Percentiles rank a stretch among this genome's conserved stretches.
phyloP scores from a whole-genome alignment of 345 rosid genomes.

The Xanthoceras sorbifolium region DNA sequence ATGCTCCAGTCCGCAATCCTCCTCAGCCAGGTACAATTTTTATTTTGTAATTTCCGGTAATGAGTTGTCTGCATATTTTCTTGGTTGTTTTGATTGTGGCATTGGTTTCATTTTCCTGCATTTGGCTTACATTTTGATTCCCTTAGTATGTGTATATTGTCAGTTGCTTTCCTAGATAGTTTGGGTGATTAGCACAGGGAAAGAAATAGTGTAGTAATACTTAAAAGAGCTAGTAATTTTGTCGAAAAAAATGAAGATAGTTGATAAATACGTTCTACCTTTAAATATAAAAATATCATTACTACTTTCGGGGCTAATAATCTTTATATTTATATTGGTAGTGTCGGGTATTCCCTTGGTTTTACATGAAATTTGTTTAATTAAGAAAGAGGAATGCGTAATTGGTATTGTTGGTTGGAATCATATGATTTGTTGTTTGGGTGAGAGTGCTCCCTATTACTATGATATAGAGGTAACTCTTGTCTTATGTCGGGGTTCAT shows the following conservation, averaged over 20 bases:
- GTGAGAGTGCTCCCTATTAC: not conserved
- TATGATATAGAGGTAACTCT: not conserved
- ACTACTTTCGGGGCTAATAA: not conserved
- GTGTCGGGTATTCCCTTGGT: not conserved
- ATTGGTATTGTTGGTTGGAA: not conserved
- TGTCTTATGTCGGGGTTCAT: not conserved
- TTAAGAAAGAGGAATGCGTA: not conserved
- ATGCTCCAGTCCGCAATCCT: slow-evolving; percentile 4
- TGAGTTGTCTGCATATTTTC: not conserved
- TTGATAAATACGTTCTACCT: not conserved
- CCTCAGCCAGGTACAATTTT: slow-evolving; percentile 7
- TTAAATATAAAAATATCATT: too few species aligned
- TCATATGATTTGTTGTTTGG: not conserved
- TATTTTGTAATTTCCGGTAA: not conserved
- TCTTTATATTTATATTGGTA: not conserved
- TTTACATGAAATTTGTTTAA: not conserved
- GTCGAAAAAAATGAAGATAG: too few species aligned
- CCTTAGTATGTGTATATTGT: not conserved
- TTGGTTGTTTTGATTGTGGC: not conserved
- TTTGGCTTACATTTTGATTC: not conserved
- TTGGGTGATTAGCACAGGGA: too few species aligned
- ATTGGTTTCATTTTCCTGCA: not conserved
- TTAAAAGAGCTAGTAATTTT: too few species aligned
- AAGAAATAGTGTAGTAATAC: too few species aligned
- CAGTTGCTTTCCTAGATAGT: too few species aligned